Evolutionary conservation across 306 rosid genomes (phyloP).

Genomic region (Alnus glutinosa): DNA sequence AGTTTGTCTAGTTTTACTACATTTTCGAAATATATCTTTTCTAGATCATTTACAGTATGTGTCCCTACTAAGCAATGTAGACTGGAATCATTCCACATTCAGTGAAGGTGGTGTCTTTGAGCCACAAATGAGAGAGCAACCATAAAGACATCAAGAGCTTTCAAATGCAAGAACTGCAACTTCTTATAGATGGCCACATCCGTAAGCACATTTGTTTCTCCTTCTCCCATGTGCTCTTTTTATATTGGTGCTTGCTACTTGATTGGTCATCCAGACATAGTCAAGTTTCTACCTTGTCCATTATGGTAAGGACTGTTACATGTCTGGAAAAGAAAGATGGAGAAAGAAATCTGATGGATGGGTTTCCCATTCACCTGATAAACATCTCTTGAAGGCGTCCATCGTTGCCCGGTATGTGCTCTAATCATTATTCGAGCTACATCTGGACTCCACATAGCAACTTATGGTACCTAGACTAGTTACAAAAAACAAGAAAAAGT

Average conservation of each 20-base stretch:
- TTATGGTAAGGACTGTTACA: conserved; percentile 1
- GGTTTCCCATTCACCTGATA: conserved; percentile 4
- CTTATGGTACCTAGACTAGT: neutral
- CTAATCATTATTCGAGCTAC: neutral
- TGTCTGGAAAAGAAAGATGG: neutral
- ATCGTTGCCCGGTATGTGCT: neutral
- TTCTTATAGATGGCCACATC: neutral
- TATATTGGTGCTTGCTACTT: no score
- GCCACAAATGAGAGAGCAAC: neutral
- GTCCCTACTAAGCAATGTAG: no score
- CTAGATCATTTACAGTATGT: neutral
- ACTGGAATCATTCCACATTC: neutral
- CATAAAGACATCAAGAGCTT: neutral
- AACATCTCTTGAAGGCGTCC: neutral
- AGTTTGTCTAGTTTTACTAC: neutral
- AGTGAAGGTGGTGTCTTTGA: neutral
- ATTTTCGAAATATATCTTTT: neutral
- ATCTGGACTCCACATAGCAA: neutral
- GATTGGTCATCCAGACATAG: neutral
- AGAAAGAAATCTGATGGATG: neutral
- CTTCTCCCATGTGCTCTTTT: no score
- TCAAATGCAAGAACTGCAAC: neutral
- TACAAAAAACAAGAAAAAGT: no score
- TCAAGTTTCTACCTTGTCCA: neutral
- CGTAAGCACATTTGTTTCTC: neutral